Base-by-base conservation (phyloP, 2,329 filamentous ascomycete species). In the Trichoderma asperellum region DNA sequence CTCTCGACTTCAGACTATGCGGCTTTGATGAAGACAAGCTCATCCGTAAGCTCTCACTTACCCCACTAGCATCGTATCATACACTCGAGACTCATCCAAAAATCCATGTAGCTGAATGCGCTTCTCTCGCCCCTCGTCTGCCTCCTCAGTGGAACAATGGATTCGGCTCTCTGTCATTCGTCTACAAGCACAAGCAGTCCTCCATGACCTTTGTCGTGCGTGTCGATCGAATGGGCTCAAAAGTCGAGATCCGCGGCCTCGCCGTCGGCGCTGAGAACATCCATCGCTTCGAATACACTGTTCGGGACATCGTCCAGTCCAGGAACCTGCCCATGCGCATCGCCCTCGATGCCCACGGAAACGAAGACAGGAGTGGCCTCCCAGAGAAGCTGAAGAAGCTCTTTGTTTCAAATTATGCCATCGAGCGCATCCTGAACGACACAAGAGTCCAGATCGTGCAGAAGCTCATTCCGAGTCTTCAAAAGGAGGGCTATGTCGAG, bases 161-260 rank as follows among this genome's bases (percentile, higher is more conserved):
- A 24, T 86, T 86, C 69, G 88, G 88, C 71, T 89, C 89, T 16
- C 91, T 93, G 77, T 88, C 91, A 68, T 97, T 98, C 80, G 88
- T 94, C 72, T 98, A 98, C 82, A 88, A 89, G 4, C 94, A 97
- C 79, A 84, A 88, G 29, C 92, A 97, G 77, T 97, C 93, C 0
- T 90, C 93, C 18, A 92, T 94, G 87, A 88, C 91, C 70, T 97
- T 92, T 77, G 84, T 97, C 34, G 79, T 97, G 73, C 95, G 94
- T 77, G 82, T 97, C 71, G 93, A 91, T 78, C 88, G 93, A 65
- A 86, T 97, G 74, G 94, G 94, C 55, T 86, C 86, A 74, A 97
- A 95, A 77, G 91, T 92, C n/a, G 90, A 97, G 71, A 85, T 97
- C 49, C 89, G 93, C 74, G 94, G 91, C 4, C 84, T 97, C 52